Evolutionary conservation across 202 grass and related monocot genomes (phyloP).

Genomic region (Zoysia matrella): DNA sequence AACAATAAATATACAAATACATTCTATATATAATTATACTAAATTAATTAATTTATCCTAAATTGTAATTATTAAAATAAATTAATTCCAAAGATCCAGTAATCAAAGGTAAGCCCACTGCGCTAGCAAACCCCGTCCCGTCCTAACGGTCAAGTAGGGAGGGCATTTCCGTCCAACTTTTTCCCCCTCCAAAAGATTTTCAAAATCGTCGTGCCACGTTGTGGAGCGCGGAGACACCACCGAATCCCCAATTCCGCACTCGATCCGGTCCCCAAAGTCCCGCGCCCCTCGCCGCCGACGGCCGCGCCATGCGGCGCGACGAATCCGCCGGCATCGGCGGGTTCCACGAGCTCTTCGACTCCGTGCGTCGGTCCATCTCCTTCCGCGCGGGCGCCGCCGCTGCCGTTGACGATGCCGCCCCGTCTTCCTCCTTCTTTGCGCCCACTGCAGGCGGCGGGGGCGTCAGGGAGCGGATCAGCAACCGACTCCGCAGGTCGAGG

Average conservation of each 20-base stretch:
- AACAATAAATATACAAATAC: too few species aligned
- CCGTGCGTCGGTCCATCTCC: constrained; percentile 72
- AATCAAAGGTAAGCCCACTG: neutral
- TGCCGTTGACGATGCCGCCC: constrained; percentile 44
- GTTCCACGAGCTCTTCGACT: constrained; percentile 81
- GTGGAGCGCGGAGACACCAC: neutral
- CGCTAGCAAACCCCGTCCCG: neutral
- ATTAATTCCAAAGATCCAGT: too few species aligned
- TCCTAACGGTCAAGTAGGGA: constrained; percentile 66
- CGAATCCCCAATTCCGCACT: constrained; percentile 19
- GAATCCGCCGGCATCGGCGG: constrained; percentile 49
- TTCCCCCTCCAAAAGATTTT: constrained; percentile 19
- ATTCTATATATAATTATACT: too few species aligned
- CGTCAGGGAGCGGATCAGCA: constrained; percentile 62
- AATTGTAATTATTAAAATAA: too few species aligned
- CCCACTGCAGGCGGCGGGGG: constrained; percentile 13
- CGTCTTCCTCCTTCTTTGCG: constrained; percentile 1
- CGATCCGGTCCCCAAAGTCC: constrained; percentile 6
- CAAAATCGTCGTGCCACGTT: constrained; percentile 25
- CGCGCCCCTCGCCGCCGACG: constrained; percentile 8
- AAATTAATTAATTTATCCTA: too few species aligned
- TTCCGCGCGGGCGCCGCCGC: constrained; percentile 55
- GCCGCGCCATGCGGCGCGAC: constrained; percentile 54
- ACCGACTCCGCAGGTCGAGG: constrained; percentile 69
- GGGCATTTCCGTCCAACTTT: constrained; percentile 45